Conservation (phyloP, 257 asterid species). For the Apocynum venetum region DNA sequence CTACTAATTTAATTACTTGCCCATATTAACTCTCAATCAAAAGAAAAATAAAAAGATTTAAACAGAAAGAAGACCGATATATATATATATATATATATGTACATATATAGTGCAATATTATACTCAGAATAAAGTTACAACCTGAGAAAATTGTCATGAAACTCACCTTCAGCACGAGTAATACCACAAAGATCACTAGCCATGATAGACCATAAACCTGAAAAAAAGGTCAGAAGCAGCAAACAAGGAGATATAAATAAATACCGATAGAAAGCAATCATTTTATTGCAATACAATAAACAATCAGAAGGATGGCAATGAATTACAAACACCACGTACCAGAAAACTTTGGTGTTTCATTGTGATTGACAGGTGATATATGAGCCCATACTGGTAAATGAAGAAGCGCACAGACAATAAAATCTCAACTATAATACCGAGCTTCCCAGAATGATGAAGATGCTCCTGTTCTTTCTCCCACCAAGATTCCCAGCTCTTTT, state of each 20-base stretch:
- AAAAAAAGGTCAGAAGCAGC: conserved; percentile 2
- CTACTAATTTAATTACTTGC: background rate
- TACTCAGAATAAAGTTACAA: background rate
- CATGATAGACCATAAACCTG: conserved; percentile 87
- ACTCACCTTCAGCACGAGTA: conserved; percentile 70
- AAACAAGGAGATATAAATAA: background rate
- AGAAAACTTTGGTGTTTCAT: conserved; percentile 36
- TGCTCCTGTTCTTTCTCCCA: conserved; percentile 92
- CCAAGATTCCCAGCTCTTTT: conserved; percentile 98
- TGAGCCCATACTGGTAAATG: conserved; percentile 76
- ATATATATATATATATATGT: too few species aligned
- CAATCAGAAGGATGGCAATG: background rate
- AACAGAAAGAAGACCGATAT: background rate
- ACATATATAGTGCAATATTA: too few species aligned
- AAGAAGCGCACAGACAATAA: conserved; percentile 80
- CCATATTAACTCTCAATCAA: background rate
- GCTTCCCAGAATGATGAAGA: conserved; percentile 64
- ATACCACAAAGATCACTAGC: conserved; percentile 63
- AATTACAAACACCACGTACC: conserved; percentile 34
- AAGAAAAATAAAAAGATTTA: background rate
- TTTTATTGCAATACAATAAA: background rate
- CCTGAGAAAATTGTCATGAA: background rate
- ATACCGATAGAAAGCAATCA: background rate
- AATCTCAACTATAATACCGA: conserved; percentile 70
- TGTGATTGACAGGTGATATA: conserved; percentile 81